Evolutionary conservation across 495 filamentous ascomycete species (phyloP).

Genomic region (Xylaria curta): DNA sequence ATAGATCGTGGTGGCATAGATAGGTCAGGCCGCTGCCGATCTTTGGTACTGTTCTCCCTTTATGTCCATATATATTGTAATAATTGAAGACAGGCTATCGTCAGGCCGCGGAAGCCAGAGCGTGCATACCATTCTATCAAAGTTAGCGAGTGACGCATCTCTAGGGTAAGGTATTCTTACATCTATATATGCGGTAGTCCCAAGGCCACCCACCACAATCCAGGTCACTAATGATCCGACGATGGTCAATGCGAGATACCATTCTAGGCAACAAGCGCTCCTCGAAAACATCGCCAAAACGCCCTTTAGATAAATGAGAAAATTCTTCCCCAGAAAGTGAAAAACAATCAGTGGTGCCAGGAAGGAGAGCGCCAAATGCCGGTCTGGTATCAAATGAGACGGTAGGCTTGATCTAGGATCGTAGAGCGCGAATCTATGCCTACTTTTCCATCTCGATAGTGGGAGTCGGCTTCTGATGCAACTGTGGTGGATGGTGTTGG

Average conservation of each 20-base stretch:
- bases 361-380: not conserved
- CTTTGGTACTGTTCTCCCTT: not conserved
- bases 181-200: not conserved
- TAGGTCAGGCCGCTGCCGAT: not conserved
- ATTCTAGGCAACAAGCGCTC: not conserved
- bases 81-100: not conserved
- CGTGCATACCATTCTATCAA: not conserved
- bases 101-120: not conserved
- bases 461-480: not conserved
- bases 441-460: not conserved
- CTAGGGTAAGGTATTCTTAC: not conserved
- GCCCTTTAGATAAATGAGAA: not conserved
- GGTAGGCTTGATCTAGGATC: not conserved
- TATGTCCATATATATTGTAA: not conserved
- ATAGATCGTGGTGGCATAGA: not conserved
- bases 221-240: not conserved
- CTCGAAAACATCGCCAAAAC: not conserved
- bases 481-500: not conserved
- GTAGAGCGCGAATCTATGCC: not conserved
- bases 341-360: not conserved
- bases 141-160: not conserved
- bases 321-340: not conserved
- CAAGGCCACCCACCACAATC: not conserved
- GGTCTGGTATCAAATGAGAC: not conserved
- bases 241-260: conserved; percentile 1